Conservation (phyloP, 176 grass and related monocot species). For the Zea luxurians region DNA sequence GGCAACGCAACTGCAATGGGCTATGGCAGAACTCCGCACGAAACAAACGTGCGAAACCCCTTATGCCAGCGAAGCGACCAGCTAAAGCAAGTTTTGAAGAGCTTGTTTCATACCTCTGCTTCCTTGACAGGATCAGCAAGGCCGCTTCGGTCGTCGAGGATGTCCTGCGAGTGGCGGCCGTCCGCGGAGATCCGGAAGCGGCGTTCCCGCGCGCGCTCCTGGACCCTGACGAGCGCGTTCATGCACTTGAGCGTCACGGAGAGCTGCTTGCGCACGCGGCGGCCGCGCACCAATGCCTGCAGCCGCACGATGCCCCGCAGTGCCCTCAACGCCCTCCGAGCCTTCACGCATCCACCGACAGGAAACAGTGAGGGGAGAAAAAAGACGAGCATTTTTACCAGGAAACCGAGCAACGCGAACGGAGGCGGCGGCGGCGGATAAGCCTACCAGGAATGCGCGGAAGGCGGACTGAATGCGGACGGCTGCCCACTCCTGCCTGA, state of each 20-base stretch:
- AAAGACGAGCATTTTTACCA: background rate
- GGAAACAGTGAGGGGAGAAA: background rate
- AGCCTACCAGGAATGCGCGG: constrained; percentile 69
- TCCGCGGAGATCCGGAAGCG: constrained; percentile 44
- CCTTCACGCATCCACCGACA: constrained; percentile 39
- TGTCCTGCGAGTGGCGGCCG: constrained; percentile 34
- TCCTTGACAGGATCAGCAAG: constrained; percentile 54
- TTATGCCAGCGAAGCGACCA: background rate
- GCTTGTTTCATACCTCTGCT: constrained; percentile 53
- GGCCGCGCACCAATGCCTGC: constrained; percentile 80
- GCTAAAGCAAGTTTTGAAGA: background rate
- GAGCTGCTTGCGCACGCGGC: constrained; percentile 76
- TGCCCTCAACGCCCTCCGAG: constrained; percentile 70
- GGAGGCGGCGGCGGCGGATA: background rate
- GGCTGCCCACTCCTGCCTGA: constrained; percentile 69
- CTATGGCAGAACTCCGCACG: background rate
- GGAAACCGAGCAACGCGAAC: background rate
- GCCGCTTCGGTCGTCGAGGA: constrained; percentile 31
- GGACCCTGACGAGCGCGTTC: constrained; percentile 71
- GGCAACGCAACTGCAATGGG: background rate
- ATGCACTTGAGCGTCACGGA: constrained; percentile 80
- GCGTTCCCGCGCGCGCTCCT: constrained; percentile 60
- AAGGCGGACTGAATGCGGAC: constrained; percentile 79
- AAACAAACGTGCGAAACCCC: background rate
- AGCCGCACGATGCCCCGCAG: constrained; percentile 78